These are phyloP conservation scores for Microbotryum violaceum DNA, from an alignment of 1,284 basidiomycete species.

Conservation along the genomic window DNA sequence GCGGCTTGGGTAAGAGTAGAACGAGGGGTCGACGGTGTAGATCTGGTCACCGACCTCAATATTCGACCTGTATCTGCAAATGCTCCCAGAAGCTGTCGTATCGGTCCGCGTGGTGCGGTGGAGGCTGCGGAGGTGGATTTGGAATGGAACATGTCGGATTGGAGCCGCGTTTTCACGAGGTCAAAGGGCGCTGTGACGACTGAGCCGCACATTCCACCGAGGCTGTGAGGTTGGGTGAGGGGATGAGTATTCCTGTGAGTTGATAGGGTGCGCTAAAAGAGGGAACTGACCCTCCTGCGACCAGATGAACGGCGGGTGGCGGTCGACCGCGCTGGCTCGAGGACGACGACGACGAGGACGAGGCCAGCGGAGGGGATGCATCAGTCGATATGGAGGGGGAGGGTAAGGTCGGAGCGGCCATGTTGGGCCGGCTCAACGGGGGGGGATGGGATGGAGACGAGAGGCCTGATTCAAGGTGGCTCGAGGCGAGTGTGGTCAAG, in stretches of 20 bases:
- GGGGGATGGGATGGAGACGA: too few relatives aligned
- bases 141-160: conserved; percentile 70
- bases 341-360: background rate
- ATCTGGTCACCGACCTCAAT: conserved; percentile 54
- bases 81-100: conserved; percentile 41
- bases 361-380: background rate
- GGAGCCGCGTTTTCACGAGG: conserved; percentile 94
- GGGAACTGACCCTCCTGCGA: conserved; percentile 43
- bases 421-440: background rate
- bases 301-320: conserved; percentile 40
- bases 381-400: background rate
- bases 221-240: conserved; percentile 46
- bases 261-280: background rate
- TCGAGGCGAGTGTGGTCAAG: too few relatives aligned
- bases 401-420: background rate
- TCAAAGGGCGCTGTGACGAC: conserved; percentile 96
- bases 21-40: too few relatives aligned
- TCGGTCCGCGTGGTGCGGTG: background rate
- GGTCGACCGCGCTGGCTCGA: conserved; percentile 10
- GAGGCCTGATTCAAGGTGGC: too few relatives aligned
- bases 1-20: too few relatives aligned
- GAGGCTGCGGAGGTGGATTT: background rate
- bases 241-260: conserved; percentile 1
- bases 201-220: conserved; percentile 96
- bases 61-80: conserved; percentile 93